Evolutionary conservation across 2,329 filamentous ascomycete genomes (phyloP), one percentile per base, ranked within the genome.

Genomic region (Aspergillus sp.): DNA sequence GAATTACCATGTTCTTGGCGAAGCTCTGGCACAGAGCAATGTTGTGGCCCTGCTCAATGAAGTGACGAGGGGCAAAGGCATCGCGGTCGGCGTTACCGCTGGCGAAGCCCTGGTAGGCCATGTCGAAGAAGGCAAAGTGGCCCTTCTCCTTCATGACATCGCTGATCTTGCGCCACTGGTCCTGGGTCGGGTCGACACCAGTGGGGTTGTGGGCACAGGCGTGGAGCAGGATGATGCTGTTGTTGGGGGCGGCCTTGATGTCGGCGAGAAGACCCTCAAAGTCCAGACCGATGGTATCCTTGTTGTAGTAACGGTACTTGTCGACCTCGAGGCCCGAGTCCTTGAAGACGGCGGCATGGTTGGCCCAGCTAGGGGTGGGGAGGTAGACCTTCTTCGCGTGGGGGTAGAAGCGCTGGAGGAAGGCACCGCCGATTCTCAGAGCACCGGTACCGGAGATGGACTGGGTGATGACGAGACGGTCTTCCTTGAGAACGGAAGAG

Each of bases 291-390:
- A 96, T 97, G 69, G 93, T 97, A 72, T 96, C 87, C 82, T 95
- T 95, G 85, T 97, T 90, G 82, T 97, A 99, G 86, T 99, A 99
- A 67, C 90, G 84, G 83, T 99, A 99, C 79, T 92, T 90, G 78
- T 92, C 86, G 57, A 97, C 91, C 76, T 89, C 83, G 60, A 99
- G 83, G 52, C 92, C 90, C 30, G 90, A 88, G 76, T 97, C 92
- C 77, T 83, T 87, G 85, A 99, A 97, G 74, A 99, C 89, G 60
- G 93, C 92, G 72, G 85, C 89, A 82, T 99, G 94, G 84, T 99
- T 97, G 66, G 93, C 94, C 94, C 94, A 99, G 65, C 90, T 95
- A 48, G 94, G 94, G 52, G 81, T 92, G 57, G 94, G 94, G 72
- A 99, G 91, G 82, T 96, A 97, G 78, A 99, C 90, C 74, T 88